phyloP scores from a whole-genome alignment of 1,284 basidiomycete species.

The Naganishia cerealis region DNA sequence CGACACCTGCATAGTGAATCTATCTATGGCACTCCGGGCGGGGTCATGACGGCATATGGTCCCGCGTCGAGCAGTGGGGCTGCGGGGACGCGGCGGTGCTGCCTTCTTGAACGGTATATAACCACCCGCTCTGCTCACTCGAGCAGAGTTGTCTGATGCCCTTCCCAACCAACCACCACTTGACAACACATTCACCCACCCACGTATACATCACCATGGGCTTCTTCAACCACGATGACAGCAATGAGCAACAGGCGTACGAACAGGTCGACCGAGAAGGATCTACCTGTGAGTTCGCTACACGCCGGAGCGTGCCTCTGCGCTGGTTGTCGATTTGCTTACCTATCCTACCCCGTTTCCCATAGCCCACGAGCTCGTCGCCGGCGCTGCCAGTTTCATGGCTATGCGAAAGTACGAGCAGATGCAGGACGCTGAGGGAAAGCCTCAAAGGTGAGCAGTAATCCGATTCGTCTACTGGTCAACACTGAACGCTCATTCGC shows the following conservation, averaged over 20 bases:
- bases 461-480: background rate
- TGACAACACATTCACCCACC: background rate
- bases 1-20: too few species aligned
- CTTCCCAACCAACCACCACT: too few species aligned
- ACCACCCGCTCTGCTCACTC: too few species aligned
- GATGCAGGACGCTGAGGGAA: conserved; percentile 38
- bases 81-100: too few species aligned
- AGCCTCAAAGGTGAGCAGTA: conserved; percentile 10
- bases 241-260: conserved; percentile 6
- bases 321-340: background rate
- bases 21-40: too few species aligned
- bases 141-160: too few species aligned
- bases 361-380: conserved; percentile 21
- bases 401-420: conserved; percentile 43
- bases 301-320: background rate
- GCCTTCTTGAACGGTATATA: too few species aligned
- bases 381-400: conserved; percentile 38
- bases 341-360: background rate
- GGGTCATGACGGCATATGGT: too few species aligned
- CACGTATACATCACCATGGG: conserved; percentile 9
- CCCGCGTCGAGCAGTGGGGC: too few species aligned
- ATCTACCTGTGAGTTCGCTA: background rate
- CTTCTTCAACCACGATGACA: conserved; percentile 21
- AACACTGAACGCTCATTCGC: background rate
- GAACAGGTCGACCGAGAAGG: conserved; percentile 21